Evolutionary conservation across 495 filamentous ascomycete genomes (phyloP).

Genomic region (Trichoderma reesei): DNA sequence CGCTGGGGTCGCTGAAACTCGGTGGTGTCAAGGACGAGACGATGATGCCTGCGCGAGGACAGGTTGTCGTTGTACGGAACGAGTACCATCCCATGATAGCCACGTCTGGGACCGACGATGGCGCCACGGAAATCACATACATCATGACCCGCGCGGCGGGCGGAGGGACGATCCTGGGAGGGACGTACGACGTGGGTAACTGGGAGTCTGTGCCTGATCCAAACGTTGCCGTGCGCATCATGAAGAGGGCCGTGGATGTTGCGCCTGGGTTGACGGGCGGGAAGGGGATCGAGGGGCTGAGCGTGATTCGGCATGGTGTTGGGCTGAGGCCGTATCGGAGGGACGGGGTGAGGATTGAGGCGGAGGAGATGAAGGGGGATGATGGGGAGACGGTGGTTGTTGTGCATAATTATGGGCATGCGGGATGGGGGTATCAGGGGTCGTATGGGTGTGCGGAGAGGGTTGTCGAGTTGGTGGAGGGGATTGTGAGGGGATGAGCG

Average conservation of each 20-base stretch:
- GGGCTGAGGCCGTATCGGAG: slow-evolving; percentile 71
- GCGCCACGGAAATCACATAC: slow-evolving; percentile 70
- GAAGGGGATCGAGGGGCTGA: slow-evolving; percentile 66
- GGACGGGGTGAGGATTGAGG: slow-evolving; percentile 73
- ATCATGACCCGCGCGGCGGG: slow-evolving; percentile 84
- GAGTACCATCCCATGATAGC: slow-evolving; percentile 59
- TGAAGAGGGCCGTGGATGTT: slow-evolving; percentile 68
- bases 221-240: slow-evolving; percentile 74
- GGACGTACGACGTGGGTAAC: slow-evolving; percentile 70
- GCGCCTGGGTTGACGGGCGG: slow-evolving; percentile 67
- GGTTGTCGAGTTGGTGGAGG: slow-evolving; percentile 61
- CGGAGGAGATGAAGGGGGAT: slow-evolving; percentile 57
- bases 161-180: slow-evolving; percentile 71
- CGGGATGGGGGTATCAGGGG: slow-evolving; percentile 84
- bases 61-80: slow-evolving; percentile 84
- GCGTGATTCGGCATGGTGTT: slow-evolving; percentile 82
- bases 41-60: slow-evolving; percentile 71
- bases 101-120: slow-evolving; percentile 71
- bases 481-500: slow-evolving; percentile 21
- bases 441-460: slow-evolving; percentile 73
- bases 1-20: slow-evolving; percentile 59
- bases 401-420: slow-evolving; percentile 96
- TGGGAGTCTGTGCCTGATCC: slow-evolving; percentile 79
- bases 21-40: slow-evolving; percentile 74
- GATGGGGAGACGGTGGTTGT: slow-evolving; percentile 54